A percentile compares a stretch with the other conserved stretches of the same genome.
Evolutionary conservation across 441 rosid genomes (phyloP).

Genomic region (Populus hybrid): DNA sequence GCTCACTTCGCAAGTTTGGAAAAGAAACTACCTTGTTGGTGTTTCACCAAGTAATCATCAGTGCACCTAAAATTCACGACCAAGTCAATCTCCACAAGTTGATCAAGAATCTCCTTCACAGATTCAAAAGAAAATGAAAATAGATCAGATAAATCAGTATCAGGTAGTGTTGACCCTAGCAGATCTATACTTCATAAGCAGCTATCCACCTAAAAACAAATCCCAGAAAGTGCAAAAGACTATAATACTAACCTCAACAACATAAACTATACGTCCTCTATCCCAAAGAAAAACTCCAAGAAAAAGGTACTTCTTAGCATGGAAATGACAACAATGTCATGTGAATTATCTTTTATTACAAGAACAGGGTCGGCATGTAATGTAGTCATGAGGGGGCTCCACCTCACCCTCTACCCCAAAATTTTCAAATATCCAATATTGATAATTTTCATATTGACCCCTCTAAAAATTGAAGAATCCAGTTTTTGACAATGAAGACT

Average conservation of each 20-base stretch:
- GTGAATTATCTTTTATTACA: neutral
- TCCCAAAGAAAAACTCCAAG: neutral
- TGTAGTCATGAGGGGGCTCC: neutral
- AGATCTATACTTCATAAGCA: neutral
- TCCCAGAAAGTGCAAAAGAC: neutral
- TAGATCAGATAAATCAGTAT: neutral
- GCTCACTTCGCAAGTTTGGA: neutral
- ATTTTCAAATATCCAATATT: neutral
- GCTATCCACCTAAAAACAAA: neutral
- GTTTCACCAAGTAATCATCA: slow-evolving; percentile 18
- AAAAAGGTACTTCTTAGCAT: neutral
- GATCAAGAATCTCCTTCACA: slow-evolving; percentile 34
- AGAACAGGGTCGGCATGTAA: neutral
- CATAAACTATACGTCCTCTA: neutral
- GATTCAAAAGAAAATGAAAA: slow-evolving; percentile 1
- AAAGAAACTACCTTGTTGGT: slow-evolving; percentile 16
- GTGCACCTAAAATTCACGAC: slow-evolving; percentile 31
- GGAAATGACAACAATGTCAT: neutral
- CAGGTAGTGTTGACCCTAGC: neutral
- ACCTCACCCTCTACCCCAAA: neutral
- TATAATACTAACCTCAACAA: neutral
- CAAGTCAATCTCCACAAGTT: slow-evolving; percentile 35
- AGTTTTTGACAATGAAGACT: slow-evolving; percentile 9
- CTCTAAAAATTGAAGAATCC: neutral
- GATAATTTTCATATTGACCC: neutral